These are phyloP conservation scores for Babesia bovis DNA, from an alignment of 169 alveolate species.

Conservation along the genomic window DNA sequence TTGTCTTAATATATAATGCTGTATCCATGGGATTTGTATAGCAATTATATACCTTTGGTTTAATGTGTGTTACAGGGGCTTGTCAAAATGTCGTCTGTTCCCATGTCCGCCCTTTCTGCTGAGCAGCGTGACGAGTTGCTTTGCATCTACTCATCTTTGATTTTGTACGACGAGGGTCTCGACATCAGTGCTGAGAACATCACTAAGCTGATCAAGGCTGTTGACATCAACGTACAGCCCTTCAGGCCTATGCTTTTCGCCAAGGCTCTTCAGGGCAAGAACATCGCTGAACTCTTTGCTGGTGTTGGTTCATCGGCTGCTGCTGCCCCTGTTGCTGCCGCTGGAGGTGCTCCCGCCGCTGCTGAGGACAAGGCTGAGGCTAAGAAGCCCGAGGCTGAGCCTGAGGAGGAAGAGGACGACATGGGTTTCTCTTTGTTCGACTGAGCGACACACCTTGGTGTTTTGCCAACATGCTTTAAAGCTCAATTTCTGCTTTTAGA, in stretches of 20 bases:
- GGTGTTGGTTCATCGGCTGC: slow-evolving; percentile 59
- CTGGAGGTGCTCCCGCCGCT: slow-evolving; percentile 59
- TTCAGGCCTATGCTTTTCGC: slow-evolving; percentile 94
- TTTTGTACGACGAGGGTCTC: slow-evolving; percentile 88
- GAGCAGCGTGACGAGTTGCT: slow-evolving; percentile 88
- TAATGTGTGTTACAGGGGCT: not conserved
- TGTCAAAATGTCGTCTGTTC: slow-evolving; percentile 58
- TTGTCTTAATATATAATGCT: too few relatives aligned
- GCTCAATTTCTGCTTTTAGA: too few relatives aligned
- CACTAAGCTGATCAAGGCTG: slow-evolving; percentile 85
- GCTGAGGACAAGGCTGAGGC: slow-evolving; percentile 43
- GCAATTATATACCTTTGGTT: too few relatives aligned
- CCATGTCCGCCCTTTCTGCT: slow-evolving; percentile 81
- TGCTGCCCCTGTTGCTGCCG: slow-evolving; percentile 55
- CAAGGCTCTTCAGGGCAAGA: slow-evolving; percentile 86
- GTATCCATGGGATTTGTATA: too few relatives aligned
- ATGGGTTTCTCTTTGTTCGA: slow-evolving; percentile 74
- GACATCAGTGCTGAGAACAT: slow-evolving; percentile 90
- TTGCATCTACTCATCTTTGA: slow-evolving; percentile 93
- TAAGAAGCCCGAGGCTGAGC: slow-evolving; percentile 48
- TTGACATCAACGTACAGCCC: slow-evolving; percentile 89
- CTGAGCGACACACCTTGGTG: too few relatives aligned
- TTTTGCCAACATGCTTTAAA: not conserved
- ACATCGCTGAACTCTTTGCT: slow-evolving; percentile 66
- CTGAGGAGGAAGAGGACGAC: slow-evolving; percentile 67